Evolutionary conservation across 805 yeast species (phyloP).

Genomic region (Schwanniomyces vanrijiae): DNA sequence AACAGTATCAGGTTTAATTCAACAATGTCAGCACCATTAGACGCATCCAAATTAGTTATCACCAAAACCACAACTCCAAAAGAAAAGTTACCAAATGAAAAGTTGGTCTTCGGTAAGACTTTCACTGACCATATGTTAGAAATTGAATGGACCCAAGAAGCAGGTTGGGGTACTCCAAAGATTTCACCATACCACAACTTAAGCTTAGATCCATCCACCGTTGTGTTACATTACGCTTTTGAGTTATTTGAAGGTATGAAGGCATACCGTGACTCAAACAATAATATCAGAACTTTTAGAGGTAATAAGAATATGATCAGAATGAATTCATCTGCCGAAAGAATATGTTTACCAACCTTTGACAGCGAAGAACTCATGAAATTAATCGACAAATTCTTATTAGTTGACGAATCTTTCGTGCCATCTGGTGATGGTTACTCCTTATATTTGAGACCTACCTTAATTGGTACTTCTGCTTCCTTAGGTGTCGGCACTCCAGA

Average conservation of each 20-base stretch:
- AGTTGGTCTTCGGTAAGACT: slow-evolving; percentile 43
- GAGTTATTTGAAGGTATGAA: slow-evolving; percentile 95
- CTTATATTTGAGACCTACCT: slow-evolving; percentile 88
- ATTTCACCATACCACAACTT: slow-evolving; percentile 83
- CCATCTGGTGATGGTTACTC: slow-evolving; percentile 90
- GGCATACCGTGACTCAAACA: slow-evolving; percentile 71
- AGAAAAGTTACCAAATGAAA: slow-evolving; percentile 35
- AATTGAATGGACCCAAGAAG: slow-evolving; percentile 72
- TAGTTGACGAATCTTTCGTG: slow-evolving; percentile 72
- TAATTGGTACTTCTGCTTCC: slow-evolving; percentile 89
- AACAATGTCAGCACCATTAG: slow-evolving; percentile 27
- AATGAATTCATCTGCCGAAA: slow-evolving; percentile 83
- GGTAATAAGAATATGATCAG: slow-evolving; percentile 90
- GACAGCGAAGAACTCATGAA: slow-evolving; percentile 76
- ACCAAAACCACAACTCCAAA: slow-evolving; percentile 38
- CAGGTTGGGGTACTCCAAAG: slow-evolving; percentile 89
- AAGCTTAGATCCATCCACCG: slow-evolving; percentile 78
- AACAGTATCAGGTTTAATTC: slow-evolving; percentile 2
- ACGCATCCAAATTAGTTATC: slow-evolving; percentile 37
- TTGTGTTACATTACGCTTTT: slow-evolving; percentile 93
- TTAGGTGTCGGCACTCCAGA: slow-evolving; percentile 85
- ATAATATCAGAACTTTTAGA: slow-evolving; percentile 79
- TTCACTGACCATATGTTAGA: slow-evolving; percentile 91
- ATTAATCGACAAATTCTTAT: slow-evolving; percentile 72
- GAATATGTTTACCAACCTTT: slow-evolving; percentile 87